Evolutionary conservation across 2,329 filamentous ascomycete species (phyloP).

Genomic region (Colletotrichum musae): DNA sequence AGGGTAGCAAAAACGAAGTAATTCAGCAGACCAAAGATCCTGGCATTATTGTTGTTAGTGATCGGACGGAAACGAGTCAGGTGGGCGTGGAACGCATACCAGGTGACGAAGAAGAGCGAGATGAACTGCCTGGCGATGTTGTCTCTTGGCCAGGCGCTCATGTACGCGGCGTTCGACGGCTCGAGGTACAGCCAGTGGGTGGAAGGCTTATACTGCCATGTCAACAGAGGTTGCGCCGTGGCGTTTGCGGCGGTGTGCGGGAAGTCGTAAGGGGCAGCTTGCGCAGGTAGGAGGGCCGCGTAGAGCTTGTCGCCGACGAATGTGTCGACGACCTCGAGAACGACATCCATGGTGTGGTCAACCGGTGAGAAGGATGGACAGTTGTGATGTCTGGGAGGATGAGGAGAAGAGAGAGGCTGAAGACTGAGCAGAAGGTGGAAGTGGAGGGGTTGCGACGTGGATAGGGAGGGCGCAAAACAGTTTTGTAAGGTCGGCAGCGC

Average conservation of each 20-base stretch:
- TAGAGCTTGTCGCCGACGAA: slow-evolving; percentile 86
- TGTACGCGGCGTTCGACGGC: slow-evolving; percentile 83
- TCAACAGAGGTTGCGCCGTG: slow-evolving; percentile 69
- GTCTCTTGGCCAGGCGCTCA: slow-evolving; percentile 83
- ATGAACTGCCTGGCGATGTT: slow-evolving; percentile 81
- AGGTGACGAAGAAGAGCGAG: slow-evolving; percentile 87
- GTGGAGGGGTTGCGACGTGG: background rate
- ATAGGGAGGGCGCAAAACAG: slow-evolving; percentile 11
- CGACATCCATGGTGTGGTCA: slow-evolving; percentile 83
- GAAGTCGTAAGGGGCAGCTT: slow-evolving; percentile 66
- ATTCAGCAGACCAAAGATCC: slow-evolving; percentile 86
- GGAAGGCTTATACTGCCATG: slow-evolving; percentile 81
- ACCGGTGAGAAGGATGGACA: no score
- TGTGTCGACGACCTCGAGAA: slow-evolving; percentile 88
- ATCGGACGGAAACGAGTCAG: slow-evolving; percentile 9
- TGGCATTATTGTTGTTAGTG: slow-evolving; percentile 53
- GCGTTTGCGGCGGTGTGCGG: slow-evolving; percentile 65
- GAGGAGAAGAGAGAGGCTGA: slow-evolving; percentile 1
- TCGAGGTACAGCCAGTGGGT: slow-evolving; percentile 78
- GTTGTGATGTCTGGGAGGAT: background rate
- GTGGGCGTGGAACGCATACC: slow-evolving; percentile 68
- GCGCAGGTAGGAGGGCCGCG: slow-evolving; percentile 76
- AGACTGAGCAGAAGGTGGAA: slow-evolving; percentile 4
- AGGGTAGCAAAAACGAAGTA: slow-evolving; percentile 89
- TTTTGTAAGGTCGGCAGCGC: slow-evolving; percentile 22